A percentile compares a stretch with the other conserved stretches of the same genome.
phyloP scores from a whole-genome alignment of 306 rosid genomes.

The Lotus japonicus region DNA sequence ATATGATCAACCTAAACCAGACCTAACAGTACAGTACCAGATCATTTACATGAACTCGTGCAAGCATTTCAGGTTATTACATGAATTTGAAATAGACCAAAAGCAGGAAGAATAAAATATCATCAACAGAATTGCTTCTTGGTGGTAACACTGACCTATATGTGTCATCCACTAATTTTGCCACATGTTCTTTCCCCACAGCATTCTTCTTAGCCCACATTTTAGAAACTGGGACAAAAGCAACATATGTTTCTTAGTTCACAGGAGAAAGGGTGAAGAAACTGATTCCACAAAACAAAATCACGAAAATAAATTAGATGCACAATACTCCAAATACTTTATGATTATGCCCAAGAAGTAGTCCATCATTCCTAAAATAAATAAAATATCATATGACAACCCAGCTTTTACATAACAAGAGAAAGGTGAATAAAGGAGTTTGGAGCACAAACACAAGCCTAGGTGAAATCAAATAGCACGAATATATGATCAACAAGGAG shows the following conservation, averaged over 20 bases:
- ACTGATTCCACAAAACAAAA: neutral
- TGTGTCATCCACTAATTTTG: slow-evolving; percentile 83
- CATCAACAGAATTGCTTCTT: neutral
- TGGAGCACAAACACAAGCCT: neutral
- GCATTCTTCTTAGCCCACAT: slow-evolving; percentile 73
- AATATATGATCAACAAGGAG: neutral
- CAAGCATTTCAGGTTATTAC: neutral
- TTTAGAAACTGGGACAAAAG: slow-evolving; percentile 47
- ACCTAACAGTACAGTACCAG: neutral
- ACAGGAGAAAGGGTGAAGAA: neutral
- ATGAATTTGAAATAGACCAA: neutral
- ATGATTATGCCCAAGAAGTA: neutral
- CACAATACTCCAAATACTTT: neutral
- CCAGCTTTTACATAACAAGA: neutral
- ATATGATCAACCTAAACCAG: neutral
- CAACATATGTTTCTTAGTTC: slow-evolving; percentile 1
- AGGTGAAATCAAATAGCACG: neutral
- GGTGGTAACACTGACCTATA: slow-evolving; percentile 64
- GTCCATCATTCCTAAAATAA: neutral
- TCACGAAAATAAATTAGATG: neutral
- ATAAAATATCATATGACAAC: neutral
- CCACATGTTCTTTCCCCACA: slow-evolving; percentile 82
- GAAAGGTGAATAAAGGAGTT: neutral
- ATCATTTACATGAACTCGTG: neutral
- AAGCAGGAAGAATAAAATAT: slow-evolving; percentile 5